Evolutionary conservation across 1,139 yeast genomes (phyloP), one percentile per base, ranked within the genome.

Genomic region (Kurtzmaniella natalensis): DNA sequence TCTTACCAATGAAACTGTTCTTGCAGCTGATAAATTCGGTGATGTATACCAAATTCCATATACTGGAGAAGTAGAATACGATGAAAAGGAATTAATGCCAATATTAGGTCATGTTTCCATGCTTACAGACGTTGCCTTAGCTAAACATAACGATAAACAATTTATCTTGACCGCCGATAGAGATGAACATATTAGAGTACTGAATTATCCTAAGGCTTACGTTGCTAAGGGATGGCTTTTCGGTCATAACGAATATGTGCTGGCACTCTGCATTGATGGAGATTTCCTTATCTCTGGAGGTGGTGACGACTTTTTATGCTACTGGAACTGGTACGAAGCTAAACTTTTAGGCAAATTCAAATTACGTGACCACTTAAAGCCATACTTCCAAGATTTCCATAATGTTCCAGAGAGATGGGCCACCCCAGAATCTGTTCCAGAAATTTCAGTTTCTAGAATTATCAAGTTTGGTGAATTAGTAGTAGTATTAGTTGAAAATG

Each of bases 21-120:
- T 88, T 2, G 74, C 88, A 15, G 96, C 95, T n/a, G 99, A 94
- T 57, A 94, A 94, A 62, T 92, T 89, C 54, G 99, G 99, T 31
- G 99, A 94, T 58, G 96, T 88, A 5, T 92, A 85, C 53, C 55
- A 71, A 2, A 69, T 83, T 14, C 57, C 67, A 5, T 58, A 80
- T 9, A 59, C 53, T 26, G 48, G 41, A 3, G 51, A 62, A 2
- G 51, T 45, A 2, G 42, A 57, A 3, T 23, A 11, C 5, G 64
- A 61, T n/a, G 76, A 71, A 34, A 62, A 71, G 26, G 44, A 58
- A 3, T 50, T 76, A 36, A 59, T 54, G 28, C 96, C 97, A 2
- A 70, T 89, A 7, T 65, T 89, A 39, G 99, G 99, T 3, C 99
- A 94, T 58, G 97, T 94, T 3, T 89, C 97, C 3, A 87, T 94